Evolutionary conservation across 805 yeast genomes (phyloP).

Genomic region (Zygoascus flipseniorum): DNA sequence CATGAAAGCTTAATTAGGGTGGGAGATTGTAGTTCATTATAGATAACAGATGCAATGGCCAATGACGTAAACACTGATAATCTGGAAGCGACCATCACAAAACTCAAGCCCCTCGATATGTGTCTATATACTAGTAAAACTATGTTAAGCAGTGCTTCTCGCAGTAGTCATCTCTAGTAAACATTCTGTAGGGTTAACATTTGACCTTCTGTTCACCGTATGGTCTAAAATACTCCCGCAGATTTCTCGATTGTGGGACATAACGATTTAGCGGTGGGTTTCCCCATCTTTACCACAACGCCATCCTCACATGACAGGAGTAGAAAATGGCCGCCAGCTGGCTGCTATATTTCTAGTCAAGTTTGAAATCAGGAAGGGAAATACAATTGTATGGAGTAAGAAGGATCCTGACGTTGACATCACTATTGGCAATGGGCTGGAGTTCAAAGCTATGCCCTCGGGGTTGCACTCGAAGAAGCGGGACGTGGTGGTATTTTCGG

Average conservation of each 20-base stretch:
- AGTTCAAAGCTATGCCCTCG: slow-evolving; percentile 59
- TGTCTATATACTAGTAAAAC: no score
- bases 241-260: not conserved
- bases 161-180: no score
- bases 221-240: no score
- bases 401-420: not conserved
- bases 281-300: not conserved
- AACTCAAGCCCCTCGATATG: no score
- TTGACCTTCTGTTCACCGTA: no score
- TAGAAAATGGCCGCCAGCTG: not conserved
- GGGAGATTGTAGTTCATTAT: no score
- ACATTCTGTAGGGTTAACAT: no score
- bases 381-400: slow-evolving; percentile 38
- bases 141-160: no score
- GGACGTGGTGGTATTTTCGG: slow-evolving; percentile 36
- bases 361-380: slow-evolving; percentile 46
- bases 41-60: not conserved
- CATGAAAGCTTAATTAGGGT: no score
- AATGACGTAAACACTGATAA: no score
- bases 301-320: not conserved
- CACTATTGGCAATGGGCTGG: slow-evolving; percentile 31
- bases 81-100: no score
- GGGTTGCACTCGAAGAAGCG: slow-evolving; percentile 47
- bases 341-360: slow-evolving; percentile 38
- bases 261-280: not conserved